Base-by-base conservation (phyloP, 2,329 filamentous ascomycete species). In the Alternaria panax region DNA sequence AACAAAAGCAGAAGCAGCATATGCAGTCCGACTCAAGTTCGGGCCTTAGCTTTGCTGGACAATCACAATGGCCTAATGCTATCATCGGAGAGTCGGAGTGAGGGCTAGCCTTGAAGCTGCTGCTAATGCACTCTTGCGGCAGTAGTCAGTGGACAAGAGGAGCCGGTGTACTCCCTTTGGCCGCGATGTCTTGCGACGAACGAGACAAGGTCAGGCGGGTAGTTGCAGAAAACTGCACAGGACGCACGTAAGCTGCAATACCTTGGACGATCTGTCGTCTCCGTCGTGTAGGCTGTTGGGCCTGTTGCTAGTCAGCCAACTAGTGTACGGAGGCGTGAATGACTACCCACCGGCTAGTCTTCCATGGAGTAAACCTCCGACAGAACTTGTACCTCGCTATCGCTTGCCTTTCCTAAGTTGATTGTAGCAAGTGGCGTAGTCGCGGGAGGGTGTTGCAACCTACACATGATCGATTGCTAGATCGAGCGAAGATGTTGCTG, bases 331-430 rank as follows among this genome's bases (percentile, higher is more conserved):
- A 40, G 30, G 45, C 25, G 48, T 53, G 54, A 57, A 57, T 51
- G 48, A 25, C 50, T 41, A 53, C 53, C 48, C 40, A 41, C 47
- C 54, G 52, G 53, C 57, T 63, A 62, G 56, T 50, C 55, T 47
- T 40, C 22, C 42, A 50, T n/a, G n/a, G 34, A 24, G 36, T 36
- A 42, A 41, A 27, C 56, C 43, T 45, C 36, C 69, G 67, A 71
- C 63, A 68, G 64, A 62, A 59, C 65, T 54, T 70, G 58, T 61
- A 65, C 54, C 56, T 70, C 63, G 65, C 66, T 65, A 57, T 63
- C 66, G 65, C 62, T 67, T 67, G 55, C 57, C 54, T 64, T 64
- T 51, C 64, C 62, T 27, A 40, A 46, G 30, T 22, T 41, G 32
- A 42, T 16, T 51, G 40, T 34, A 22, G 38, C 40, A 34, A 34